Evolutionary conservation across 805 yeast genomes (phyloP), one percentile per base, ranked within the genome.

Genomic region (Candida nemodendra): DNA sequence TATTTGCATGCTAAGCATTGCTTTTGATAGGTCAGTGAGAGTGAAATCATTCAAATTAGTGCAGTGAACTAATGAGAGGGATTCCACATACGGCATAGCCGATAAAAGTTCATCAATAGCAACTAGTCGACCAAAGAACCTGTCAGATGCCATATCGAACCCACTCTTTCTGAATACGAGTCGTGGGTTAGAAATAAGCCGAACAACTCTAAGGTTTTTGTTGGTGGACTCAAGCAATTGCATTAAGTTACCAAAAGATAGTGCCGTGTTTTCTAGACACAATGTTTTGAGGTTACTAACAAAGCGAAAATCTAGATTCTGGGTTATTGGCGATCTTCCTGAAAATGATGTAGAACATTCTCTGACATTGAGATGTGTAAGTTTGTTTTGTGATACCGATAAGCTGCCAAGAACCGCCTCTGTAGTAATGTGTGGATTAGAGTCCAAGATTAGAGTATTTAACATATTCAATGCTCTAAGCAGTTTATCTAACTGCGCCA

Each of bases 41-140:
- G 55, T 33, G 15, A 36, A 41, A 25, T 56, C 57, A 18, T 34
- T 45, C 7, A 56, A 34, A 26, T 52, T 50, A 9, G 51, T 39
- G 32, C 53, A 45, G 4, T 38, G 43, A 1, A 44, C 34, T 7
- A 56, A 25, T 6, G 46, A 32, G 6, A 56, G 24, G 4, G 38
- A 27, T 17, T 45, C 42, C 16, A 54, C 27, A 2, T 38, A 30
- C 2, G 55, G 51, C n/a, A 48, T 36, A 3, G 31, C 12, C 2
- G 19, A 23, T 4, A 51, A 29, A 8, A 54, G 26, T 19, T 44
- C 38, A 2, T 33, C 11, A 16, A 41, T 40, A 13, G 34, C 32
- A 18, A 52, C 44, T 5, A 45, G 37, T 0, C 43, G 39, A 6
- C 44, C 39, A 1, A 30, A 2, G 9, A 16, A 9, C 14, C 17